A percentile compares a stretch with the other conserved stretches of the same genome.
Conservation (phyloP, 345 rosid species). For the Gossypium ekmanianum region DNA sequence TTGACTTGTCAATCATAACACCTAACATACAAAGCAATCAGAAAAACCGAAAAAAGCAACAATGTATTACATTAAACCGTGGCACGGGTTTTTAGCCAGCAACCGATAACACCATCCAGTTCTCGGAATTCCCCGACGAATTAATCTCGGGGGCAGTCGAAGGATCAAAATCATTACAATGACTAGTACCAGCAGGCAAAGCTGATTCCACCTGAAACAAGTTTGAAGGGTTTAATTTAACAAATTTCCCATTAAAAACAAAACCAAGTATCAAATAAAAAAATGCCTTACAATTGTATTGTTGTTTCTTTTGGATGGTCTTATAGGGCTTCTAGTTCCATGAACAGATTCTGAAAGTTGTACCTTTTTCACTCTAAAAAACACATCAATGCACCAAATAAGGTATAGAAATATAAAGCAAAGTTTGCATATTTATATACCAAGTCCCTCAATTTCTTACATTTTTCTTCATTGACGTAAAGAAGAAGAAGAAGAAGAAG, state of each 20-base stretch:
- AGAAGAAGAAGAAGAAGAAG: background rate
- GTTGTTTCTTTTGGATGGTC: slow-evolving; percentile 49
- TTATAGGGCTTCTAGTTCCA: slow-evolving; percentile 69
- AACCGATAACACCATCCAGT: slow-evolving; percentile 77
- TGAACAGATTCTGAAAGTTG: slow-evolving; percentile 80
- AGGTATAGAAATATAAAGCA: background rate
- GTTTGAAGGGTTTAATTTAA: background rate
- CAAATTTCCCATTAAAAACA: background rate
- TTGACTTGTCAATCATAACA: background rate
- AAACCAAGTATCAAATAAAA: slow-evolving; percentile 14
- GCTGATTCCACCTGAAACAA: slow-evolving; percentile 47
- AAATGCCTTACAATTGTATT: slow-evolving; percentile 45
- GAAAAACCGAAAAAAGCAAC: background rate
- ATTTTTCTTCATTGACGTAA: background rate
- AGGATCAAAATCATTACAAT: slow-evolving; percentile 51
- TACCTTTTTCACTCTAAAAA: slow-evolving; percentile 78
- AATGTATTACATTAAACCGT: slow-evolving; percentile 62
- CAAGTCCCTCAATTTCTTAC: background rate
- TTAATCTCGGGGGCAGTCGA: slow-evolving; percentile 38
- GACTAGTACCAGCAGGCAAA: slow-evolving; percentile 37
- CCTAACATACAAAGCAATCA: background rate
- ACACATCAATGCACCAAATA: slow-evolving; percentile 11
- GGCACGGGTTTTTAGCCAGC: slow-evolving; percentile 79
- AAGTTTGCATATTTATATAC: background rate
- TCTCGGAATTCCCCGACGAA: slow-evolving; percentile 56